Evolutionary conservation across 108 stramenopile genomes (phyloP).

Genomic region (Nannochloropsis granulata): DNA sequence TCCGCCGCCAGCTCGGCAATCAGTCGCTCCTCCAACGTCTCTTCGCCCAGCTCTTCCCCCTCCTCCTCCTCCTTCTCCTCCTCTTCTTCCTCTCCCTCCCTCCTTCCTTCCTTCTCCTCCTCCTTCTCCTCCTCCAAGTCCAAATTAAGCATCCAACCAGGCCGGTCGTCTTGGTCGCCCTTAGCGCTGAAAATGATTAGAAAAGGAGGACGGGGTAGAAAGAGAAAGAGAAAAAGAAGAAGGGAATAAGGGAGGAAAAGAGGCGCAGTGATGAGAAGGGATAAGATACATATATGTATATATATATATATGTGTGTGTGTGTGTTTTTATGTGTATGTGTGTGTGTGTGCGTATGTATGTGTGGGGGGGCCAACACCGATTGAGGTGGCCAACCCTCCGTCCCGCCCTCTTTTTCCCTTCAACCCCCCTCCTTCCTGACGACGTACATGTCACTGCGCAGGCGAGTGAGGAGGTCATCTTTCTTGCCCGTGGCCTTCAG

Average conservation of each 20-base stretch:
- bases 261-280: background rate
- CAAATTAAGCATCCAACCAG: background rate
- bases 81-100: background rate
- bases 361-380: too few species aligned
- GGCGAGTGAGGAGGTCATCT: background rate
- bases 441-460: background rate
- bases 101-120: background rate
- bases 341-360: too few species aligned
- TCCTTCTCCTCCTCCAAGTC: background rate
- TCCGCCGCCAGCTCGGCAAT: background rate
- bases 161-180: background rate
- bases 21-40: background rate
- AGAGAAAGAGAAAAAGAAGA: background rate
- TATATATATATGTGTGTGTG: too few species aligned
- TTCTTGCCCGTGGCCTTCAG: background rate
- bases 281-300: too few species aligned
- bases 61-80: background rate
- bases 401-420: background rate
- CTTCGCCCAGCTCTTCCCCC: background rate
- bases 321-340: too few species aligned
- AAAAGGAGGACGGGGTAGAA: background rate
- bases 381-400: background rate
- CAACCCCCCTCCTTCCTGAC: background rate
- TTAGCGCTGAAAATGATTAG: background rate
- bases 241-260: background rate